Base-by-base conservation (phyloP, 2,329 filamentous ascomycete species). In the Bipolaris zeicola region DNA sequence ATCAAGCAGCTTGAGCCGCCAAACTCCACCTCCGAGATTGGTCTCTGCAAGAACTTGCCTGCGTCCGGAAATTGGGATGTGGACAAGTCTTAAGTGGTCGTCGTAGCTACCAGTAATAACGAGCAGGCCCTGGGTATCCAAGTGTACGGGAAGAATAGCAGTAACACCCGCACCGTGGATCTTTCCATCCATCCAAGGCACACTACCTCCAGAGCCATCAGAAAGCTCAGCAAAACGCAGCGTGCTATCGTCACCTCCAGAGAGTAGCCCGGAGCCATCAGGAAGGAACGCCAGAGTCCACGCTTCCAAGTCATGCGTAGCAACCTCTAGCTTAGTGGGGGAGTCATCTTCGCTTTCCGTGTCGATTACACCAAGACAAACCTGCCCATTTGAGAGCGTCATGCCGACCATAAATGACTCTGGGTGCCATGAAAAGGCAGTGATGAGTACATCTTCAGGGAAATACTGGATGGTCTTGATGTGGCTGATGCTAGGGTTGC, bases 91-190 rank as follows among this genome's bases (percentile, higher is more conserved):
- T 16, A 98, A 80, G 58, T 83, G 81, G 66, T 98, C 93, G 67
- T 98, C 95, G 70, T 98, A 99, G 70, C 91, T 96, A 3, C 95
- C 95, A 0, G 93, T 97, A 2, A 96, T 69, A 2, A 96, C 75
- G 4, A 95, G 69, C 3, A 82, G 80, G 7, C 60, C 56, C 1
- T 81, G 80, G 22, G 55, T 59, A 41, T 65, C 57, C 3, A 79
- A 78, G 7, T 82, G 78, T 2, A 96, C 77, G 0, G 92, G 91
- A 2, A 97, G 76, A 51, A 98, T 95, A 1, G 91, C 87, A 0
- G 93, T 96, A 1, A 98, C 90, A 10, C 95, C 94, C 1, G 92
- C 92, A n/a, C 81, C 81, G 68, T 96, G 92, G 14, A 83, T 82
- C 58, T 81, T 87, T 20, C 79, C 77, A 64, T 87, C 84, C 49